Conservation (phyloP, 805 yeast genomes). For the Yarrowia divulgata region DNA sequence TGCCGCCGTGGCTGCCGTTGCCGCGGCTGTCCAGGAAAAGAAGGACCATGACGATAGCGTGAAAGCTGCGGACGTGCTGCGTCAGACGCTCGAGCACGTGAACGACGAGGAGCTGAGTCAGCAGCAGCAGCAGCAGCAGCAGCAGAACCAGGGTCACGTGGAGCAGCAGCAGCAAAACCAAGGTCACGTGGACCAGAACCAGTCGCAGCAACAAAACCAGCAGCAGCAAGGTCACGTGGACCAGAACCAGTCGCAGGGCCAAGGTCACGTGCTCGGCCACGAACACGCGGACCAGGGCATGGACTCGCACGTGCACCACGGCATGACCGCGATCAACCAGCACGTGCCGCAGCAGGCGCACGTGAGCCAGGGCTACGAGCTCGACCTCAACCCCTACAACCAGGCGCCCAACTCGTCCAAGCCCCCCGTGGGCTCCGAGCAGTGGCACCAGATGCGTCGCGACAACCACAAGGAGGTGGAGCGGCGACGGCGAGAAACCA, state of each 20-base stretch:
- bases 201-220: background rate
- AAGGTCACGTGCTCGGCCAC: too few relatives aligned
- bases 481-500: slow-evolving; percentile 86
- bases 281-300: background rate
- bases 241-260: background rate
- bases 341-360: slow-evolving; percentile 19
- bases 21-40: slow-evolving; percentile 36
- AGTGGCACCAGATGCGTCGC: slow-evolving; percentile 82
- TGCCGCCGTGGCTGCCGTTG: slow-evolving; percentile 40
- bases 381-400: slow-evolving; percentile 21
- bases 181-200: background rate
- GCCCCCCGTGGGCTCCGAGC: slow-evolving; percentile 78
- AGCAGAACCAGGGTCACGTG: background rate
- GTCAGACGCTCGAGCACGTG: slow-evolving; percentile 25
- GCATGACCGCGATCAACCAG: slow-evolving; percentile 32
- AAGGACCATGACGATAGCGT: slow-evolving; percentile 32
- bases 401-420: slow-evolving; percentile 48
- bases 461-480: slow-evolving; percentile 96
- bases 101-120: background rate
- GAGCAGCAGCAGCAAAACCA: slow-evolving; percentile 11
- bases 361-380: slow-evolving; percentile 13
- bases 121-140: background rate
- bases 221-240: too few relatives aligned
- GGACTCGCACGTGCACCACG: slow-evolving; percentile 18
- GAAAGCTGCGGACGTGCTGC: slow-evolving; percentile 36